Percentiles rank a stretch among this genome's conserved stretches.
Evolutionary conservation across 1,284 basidiomycete species (phyloP).

Genomic region (Exobasidium rhododendri): DNA sequence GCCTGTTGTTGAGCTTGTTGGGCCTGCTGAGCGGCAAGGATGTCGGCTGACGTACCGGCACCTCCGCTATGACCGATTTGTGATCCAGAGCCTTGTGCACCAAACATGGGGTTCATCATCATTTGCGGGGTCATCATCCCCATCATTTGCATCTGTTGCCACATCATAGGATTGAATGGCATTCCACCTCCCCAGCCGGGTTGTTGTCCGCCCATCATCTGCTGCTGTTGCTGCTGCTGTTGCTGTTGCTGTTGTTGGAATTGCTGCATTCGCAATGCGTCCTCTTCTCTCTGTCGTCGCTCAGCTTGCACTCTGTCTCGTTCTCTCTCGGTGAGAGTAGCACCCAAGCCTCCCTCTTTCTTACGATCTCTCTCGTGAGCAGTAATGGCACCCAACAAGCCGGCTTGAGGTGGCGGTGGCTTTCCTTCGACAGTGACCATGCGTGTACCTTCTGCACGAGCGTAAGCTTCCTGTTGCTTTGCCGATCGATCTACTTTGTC

Average conservation of each 20-base stretch:
- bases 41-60: slow-evolving; percentile 30
- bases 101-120: slow-evolving; percentile 33
- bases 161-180: slow-evolving; percentile 26
- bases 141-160: slow-evolving; percentile 57
- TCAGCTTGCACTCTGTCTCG: slow-evolving; percentile 66
- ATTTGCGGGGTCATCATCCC: slow-evolving; percentile 34
- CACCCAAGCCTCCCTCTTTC: slow-evolving; percentile 88
- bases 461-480: slow-evolving; percentile 86
- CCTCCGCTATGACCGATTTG: slow-evolving; percentile 29
- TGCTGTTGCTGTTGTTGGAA: slow-evolving; percentile 74
- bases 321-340: slow-evolving; percentile 88
- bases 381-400: slow-evolving; percentile 89
- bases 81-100: slow-evolving; percentile 25
- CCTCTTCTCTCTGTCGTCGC: slow-evolving; percentile 79
- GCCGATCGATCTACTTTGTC: slow-evolving; percentile 94
- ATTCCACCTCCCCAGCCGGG: slow-evolving; percentile 17
- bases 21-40: slow-evolving; percentile 48
- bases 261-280: slow-evolving; percentile 81
- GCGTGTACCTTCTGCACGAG: slow-evolving; percentile 80
- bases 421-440: slow-evolving; percentile 86
- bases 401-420: slow-evolving; percentile 90
- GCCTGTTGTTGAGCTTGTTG: slow-evolving; percentile 47
- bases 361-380: slow-evolving; percentile 91
- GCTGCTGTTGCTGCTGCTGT: slow-evolving; percentile 33
- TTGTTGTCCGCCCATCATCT: slow-evolving; percentile 22